Percentiles rank a stretch among this genome's conserved stretches.
phyloP scores from a whole-genome alignment of 2,329 filamentous ascomycete genomes.

The Alternaria incomplexa region DNA sequence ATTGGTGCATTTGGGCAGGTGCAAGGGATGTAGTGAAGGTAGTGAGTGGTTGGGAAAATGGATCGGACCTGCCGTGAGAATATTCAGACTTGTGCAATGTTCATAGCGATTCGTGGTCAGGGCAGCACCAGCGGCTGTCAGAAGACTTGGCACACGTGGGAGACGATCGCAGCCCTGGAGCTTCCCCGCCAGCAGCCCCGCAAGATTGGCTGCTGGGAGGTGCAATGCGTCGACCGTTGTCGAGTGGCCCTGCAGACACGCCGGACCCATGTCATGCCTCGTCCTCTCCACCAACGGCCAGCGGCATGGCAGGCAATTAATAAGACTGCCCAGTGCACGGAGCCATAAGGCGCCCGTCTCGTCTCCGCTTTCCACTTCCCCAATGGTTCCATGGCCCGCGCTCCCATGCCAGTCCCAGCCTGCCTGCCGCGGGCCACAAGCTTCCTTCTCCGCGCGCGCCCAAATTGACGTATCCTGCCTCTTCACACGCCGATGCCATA shows the following conservation, averaged over 20 bases:
- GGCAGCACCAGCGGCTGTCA: constrained; percentile 4
- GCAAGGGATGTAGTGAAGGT: background rate
- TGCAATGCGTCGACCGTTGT: background rate
- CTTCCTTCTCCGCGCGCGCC: constrained; percentile 6
- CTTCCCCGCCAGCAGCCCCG: constrained; percentile 14
- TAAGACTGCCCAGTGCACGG: constrained; percentile 4
- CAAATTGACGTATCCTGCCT: constrained; percentile 2
- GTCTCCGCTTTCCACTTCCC: constrained; percentile 19
- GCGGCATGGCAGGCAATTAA: background rate
- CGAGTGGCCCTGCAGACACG: background rate
- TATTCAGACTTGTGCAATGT: background rate
- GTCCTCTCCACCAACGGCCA: background rate
- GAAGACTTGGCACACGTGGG: constrained; percentile 19
- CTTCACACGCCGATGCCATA: background rate
- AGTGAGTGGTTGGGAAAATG: background rate
- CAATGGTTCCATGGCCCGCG: constrained; percentile 18
- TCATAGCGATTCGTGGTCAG: background rate
- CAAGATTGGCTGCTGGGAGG: constrained; percentile 5
- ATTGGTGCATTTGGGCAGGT: constrained; percentile 16
- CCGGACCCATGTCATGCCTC: background rate
- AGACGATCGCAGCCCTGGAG: constrained; percentile 4
- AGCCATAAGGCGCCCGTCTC: constrained; percentile 7
- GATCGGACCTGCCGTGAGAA: background rate
- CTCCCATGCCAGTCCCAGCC: constrained; percentile 1
- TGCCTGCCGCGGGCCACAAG: constrained; percentile 1